Base-by-base conservation (phyloP, 2,329 filamentous ascomycete species). In the Claviceps cyperi region DNA sequence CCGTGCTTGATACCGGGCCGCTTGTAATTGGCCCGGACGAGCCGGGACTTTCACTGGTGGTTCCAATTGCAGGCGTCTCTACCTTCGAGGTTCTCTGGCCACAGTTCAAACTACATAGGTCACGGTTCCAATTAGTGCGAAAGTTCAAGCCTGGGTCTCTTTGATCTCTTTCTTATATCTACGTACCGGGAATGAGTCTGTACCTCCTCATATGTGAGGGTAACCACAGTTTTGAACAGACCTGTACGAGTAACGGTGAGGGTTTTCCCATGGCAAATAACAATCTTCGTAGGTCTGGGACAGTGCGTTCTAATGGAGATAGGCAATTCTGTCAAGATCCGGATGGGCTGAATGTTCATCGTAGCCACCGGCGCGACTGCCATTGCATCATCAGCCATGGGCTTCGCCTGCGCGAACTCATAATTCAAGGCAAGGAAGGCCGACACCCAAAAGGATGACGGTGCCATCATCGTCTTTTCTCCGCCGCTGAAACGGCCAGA, bases 231-330 rank as follows among this genome's bases (percentile, higher is more conserved):
- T 11, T 24, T 14, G 22, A 50, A 17, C 13, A 21, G 5, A 5
- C 43, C 43, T 6, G 43, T 14, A 17, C 22, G 22, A 9, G 38
- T 22, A 15, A 50, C 44, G 14, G 3, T 39, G 13, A 53, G 2
- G 15, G 50, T 53, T 5, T 51, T 22, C 9, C 37, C 46, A 6
- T 41, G 8, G 22, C 49, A 50, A 24, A 53, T 45, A 3, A 50
- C 39, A 4, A 51, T 6, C 13, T 47, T 32, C 1, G 46, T 51
- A 13, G 44, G 35, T 17, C 39, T 5, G 3, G 47, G 40, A 32
- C 19, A 51, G 40, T 47, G 15, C 14, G 47, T 53, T 2, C 15
- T 7, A 6, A 53, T 35, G 8, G 24, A 32, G 15, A 53, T 44
- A 13, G 49, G 49, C 6, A 48, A 11, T 11, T 51, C 43, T 9